phyloP scores from a whole-genome alignment of 768 basidiomycete species.

The Cystobasidium tubakii region DNA sequence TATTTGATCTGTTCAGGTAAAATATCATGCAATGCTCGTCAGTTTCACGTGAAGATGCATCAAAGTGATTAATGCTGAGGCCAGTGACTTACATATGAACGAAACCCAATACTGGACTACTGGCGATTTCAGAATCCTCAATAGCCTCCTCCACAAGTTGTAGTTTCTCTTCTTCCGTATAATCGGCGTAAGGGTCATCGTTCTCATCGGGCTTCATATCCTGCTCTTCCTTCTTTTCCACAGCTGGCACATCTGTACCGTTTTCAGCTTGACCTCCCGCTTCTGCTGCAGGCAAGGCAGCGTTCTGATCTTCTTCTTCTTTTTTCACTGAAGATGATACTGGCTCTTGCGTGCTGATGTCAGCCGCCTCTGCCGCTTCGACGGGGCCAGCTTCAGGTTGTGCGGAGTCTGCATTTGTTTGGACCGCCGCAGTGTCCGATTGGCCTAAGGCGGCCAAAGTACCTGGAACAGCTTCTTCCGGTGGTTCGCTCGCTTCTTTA shows the following conservation, averaged over 20 bases:
- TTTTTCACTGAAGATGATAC: not conserved
- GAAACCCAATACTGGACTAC: constrained; percentile 45
- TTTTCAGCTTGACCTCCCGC: not conserved
- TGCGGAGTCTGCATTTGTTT: not conserved
- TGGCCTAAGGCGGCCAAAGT: not conserved
- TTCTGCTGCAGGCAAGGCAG: not conserved
- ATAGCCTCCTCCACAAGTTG: constrained; percentile 42
- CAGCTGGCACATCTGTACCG: not conserved
- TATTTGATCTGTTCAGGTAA: constrained; percentile 38
- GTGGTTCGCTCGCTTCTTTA: constrained; percentile 6
- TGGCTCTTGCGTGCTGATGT: not conserved
- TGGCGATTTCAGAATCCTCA: constrained; percentile 43
- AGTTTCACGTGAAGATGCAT: not conserved
- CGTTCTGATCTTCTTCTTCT: constrained; percentile 13
- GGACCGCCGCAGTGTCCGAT: not conserved
- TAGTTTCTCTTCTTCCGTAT: constrained; percentile 12
- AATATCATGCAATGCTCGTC: not conserved
- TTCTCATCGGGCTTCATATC: not conserved
- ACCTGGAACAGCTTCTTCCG: not conserved
- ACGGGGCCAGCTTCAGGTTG: not conserved
- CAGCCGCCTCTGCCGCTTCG: not conserved
- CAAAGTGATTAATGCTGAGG: not conserved
- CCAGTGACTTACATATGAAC: constrained; percentile 42
- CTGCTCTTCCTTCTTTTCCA: not conserved
- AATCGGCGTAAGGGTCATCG: constrained; percentile 16